phyloP scores from a whole-genome alignment of 106 monocot species.

The Platanthera guangdongensis region DNA sequence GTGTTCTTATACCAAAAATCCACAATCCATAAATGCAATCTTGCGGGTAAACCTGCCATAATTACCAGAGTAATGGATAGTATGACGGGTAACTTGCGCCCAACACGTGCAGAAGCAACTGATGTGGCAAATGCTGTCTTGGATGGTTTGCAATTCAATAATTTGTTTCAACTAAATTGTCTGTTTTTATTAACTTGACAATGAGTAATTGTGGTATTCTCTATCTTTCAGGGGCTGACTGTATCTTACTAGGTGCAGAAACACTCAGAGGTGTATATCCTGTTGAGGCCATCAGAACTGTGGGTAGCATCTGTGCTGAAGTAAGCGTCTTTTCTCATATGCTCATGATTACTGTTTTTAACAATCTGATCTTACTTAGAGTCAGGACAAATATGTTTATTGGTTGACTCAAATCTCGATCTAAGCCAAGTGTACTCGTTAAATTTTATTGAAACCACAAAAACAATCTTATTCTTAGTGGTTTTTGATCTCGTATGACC shows the following conservation, averaged over 20 bases:
- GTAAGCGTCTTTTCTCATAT: slow-evolving; percentile 22
- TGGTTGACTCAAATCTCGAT: too few relatives aligned
- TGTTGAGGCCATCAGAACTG: slow-evolving; percentile 60
- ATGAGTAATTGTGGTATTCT: not conserved
- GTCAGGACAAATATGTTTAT: too few relatives aligned
- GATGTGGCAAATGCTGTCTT: slow-evolving; percentile 84
- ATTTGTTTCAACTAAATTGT: not conserved
- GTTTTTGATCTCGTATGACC: too few relatives aligned
- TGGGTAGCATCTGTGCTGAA: slow-evolving; percentile 69
- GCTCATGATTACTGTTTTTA: not conserved
- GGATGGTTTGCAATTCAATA: slow-evolving; percentile 38
- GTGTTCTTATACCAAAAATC: slow-evolving; percentile 65
- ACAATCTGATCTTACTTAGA: too few relatives aligned
- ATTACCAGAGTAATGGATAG: slow-evolving; percentile 79
- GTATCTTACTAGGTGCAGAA: slow-evolving; percentile 63
- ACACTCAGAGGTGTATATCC: slow-evolving; percentile 67
- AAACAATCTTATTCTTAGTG: too few relatives aligned
- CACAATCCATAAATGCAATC: slow-evolving; percentile 60
- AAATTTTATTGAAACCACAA: too few relatives aligned
- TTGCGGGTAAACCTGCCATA: slow-evolving; percentile 71
- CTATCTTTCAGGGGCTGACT: slow-evolving; percentile 56
- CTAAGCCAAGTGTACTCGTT: too few relatives aligned
- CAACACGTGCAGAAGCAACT: slow-evolving; percentile 88
- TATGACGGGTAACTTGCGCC: slow-evolving; percentile 72
- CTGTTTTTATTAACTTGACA: not conserved